These are phyloP conservation scores for Trichoderma endophyticum DNA, from an alignment of 2,329 filamentous ascomycete species.

Conservation along the genomic window DNA sequence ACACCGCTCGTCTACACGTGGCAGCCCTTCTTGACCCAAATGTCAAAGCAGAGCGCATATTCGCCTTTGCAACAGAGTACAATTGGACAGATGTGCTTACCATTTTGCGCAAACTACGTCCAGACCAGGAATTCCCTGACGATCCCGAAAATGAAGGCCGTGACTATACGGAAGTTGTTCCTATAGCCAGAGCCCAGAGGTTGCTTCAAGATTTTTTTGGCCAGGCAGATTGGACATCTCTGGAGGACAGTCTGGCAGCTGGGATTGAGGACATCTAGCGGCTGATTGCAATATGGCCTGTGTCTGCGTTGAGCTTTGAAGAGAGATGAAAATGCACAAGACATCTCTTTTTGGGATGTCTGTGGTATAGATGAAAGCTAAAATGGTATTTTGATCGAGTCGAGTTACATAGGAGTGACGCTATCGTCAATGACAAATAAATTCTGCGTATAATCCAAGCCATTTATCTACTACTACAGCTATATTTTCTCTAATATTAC, in stretches of 20 bases:
- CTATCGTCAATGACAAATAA: too few species aligned
- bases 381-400: too few species aligned
- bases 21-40: constrained; percentile 26
- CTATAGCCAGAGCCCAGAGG: not conserved
- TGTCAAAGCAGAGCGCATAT: constrained; percentile 26
- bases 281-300: not conserved
- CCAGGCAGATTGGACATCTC: not conserved
- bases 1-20: constrained; percentile 27
- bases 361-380: not conserved
- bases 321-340: not conserved
- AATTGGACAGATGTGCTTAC: constrained; percentile 20
- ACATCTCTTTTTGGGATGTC: not conserved
- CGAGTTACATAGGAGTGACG: too few species aligned
- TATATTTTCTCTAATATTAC: too few species aligned
- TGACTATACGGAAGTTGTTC: not conserved
- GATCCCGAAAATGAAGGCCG: not conserved
- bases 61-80: constrained; percentile 23
- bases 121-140: not conserved
- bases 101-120: not conserved
- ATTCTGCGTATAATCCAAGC: too few species aligned
- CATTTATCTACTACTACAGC: too few species aligned
- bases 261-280: not conserved
- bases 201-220: not conserved
- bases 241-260: not conserved
- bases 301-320: not conserved